Evolutionary conservation across 1,139 yeast genomes (phyloP).

Genomic region (Saccharomycopsis hybrid): DNA sequence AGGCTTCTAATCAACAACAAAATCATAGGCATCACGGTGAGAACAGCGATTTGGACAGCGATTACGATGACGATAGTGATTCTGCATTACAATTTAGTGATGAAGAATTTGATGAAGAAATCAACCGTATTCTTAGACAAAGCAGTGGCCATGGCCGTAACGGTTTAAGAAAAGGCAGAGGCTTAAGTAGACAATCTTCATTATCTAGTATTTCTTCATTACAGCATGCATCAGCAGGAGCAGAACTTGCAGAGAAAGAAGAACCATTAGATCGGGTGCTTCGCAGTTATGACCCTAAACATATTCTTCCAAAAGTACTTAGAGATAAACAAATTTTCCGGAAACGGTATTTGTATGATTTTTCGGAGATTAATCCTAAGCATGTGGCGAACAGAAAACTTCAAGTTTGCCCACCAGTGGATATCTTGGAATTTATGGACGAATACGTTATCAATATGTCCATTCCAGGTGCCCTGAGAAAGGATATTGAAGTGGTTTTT

Average conservation of each 20-base stretch:
- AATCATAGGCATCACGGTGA: not conserved
- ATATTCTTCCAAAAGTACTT: constrained; percentile 1
- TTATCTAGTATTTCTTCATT: not conserved
- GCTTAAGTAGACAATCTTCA: constrained; percentile 8
- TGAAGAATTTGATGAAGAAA: constrained; percentile 10
- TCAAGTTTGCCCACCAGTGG: constrained; percentile 17
- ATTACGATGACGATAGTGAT: constrained; percentile 5
- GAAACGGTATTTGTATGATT: constrained; percentile 14
- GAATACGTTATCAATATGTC: constrained; percentile 35
- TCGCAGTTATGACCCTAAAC: constrained; percentile 2
- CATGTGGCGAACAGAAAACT: constrained; percentile 5
- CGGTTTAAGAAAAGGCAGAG: no score
- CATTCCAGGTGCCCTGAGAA: constrained; percentile 37
- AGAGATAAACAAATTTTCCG: constrained; percentile 1
- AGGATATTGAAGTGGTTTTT: constrained; percentile 33
- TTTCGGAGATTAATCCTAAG: constrained; percentile 4
- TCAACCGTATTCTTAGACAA: constrained; percentile 4
- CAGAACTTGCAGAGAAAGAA: not conserved
- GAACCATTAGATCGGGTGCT: constrained; percentile 3
- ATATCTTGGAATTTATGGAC: constrained; percentile 32
- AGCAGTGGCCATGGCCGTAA: not conserved
- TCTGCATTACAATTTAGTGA: constrained; percentile 7
- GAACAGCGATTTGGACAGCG: not conserved
- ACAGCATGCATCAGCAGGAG: not conserved
- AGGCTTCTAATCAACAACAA: not conserved